Evolutionary conservation across 2,329 filamentous ascomycete species (phyloP).

Genomic region (Thelonectria discophora): DNA sequence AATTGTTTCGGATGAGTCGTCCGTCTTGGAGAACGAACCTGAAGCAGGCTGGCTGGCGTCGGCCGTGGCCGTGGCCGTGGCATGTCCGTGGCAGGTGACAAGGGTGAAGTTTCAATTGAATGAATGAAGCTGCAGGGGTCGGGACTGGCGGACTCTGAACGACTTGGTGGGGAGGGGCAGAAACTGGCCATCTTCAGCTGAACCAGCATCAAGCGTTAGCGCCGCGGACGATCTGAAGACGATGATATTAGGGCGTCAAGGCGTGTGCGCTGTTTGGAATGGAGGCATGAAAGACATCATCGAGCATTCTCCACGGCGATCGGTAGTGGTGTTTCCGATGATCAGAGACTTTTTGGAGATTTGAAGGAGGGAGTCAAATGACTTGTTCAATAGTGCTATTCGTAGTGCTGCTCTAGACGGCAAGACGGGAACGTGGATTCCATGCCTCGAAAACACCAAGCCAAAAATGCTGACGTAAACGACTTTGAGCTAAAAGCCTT

Average conservation of each 20-base stretch:
- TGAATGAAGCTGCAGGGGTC: constrained; percentile 26
- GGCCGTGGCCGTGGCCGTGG: not conserved
- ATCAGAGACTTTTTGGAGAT: not conserved
- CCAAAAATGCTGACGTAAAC: constrained; percentile 8
- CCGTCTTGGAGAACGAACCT: not conserved
- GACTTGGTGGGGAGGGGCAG: constrained; percentile 16
- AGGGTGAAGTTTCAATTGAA: constrained; percentile 13
- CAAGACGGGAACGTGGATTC: not conserved
- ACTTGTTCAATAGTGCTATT: not conserved
- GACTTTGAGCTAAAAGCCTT: not conserved
- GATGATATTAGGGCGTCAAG: too few relatives aligned
- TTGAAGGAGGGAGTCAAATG: not conserved
- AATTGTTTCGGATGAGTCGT: not conserved
- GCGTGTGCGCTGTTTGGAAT: constrained; percentile 26
- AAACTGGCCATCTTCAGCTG: constrained; percentile 39
- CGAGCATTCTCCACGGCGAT: not conserved
- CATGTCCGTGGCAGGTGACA: constrained; percentile 13
- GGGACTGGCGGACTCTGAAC: constrained; percentile 25
- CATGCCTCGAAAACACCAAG: not conserved
- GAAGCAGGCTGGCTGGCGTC: not conserved
- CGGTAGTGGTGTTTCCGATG: not conserved
- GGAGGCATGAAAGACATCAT: constrained; percentile 18
- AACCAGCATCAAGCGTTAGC: constrained; percentile 39
- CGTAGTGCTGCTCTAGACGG: not conserved
- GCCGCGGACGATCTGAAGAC: constrained; percentile 4